Evolutionary conservation across 1,284 basidiomycete species (phyloP), one percentile per base, ranked within the genome.

Genomic region (Violaceomyces palustris): DNA sequence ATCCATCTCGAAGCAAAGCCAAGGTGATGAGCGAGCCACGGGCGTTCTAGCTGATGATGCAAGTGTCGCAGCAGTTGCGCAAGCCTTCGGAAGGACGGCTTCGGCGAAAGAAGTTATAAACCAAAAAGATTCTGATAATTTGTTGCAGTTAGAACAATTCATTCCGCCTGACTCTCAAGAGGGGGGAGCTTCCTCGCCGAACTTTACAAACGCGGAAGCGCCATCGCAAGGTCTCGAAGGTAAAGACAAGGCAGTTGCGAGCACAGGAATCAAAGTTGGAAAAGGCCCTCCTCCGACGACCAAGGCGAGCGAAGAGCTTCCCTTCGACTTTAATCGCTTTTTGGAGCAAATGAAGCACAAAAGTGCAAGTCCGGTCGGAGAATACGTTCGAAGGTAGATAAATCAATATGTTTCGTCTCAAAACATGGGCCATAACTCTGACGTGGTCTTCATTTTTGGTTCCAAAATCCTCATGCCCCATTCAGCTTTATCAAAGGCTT

Each of bases 281-380:
- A 65, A 67, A 30, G 64, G 64, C 0, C 62, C 64, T 12, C 64
- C 64, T 21, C 61, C 63, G 2, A 24, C 51, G 4, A 56, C 61
- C 0, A 53, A 50, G 27, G 58, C 63, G 18, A 52, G 41, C 31
- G 63, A 66, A 41, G 69, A 71, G 42, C 45, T 56, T 21, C 70
- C 65, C 0, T 73, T 73, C 37, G 69, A 72, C 34, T 73, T 73
- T 42, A 73, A 73, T 23, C 61, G 66, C 18, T 73, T 73, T 46
- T 51, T 73, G 23, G 70, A 72, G 45, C 70, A 73, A 52, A 72
- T 73, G 70, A 66, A 65, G 45, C 67, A 70, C 37, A 41, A 58
- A 12, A 67, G 64, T 37, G 70, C 70, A 0, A 44, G 56, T 22
- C 67, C 69, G 3, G 69, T 73, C 14, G 67, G 64, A 42, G 70